Base-by-base conservation (phyloP, 352 stramenopile genomes). In the Phytopythium mirpurense region DNA sequence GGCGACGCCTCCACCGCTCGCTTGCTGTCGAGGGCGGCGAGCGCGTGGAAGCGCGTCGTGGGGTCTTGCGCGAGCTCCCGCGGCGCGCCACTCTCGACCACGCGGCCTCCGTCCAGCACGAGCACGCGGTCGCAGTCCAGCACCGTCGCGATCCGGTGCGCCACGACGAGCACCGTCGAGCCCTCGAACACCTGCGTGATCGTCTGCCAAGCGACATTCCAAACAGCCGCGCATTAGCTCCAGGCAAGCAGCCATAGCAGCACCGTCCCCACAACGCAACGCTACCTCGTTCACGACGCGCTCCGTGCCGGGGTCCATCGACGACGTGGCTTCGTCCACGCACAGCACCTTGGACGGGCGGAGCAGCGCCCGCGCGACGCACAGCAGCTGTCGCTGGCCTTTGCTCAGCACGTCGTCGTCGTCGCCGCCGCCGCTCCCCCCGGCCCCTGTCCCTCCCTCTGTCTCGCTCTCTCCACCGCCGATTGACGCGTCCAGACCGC, bases 91-190 rank as follows among this genome's bases (percentile, higher is more conserved):
- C 36, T 68, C 58, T 93, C 84, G 11, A 67, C 72, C 7, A 93
- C 52, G 0, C 45, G 44, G 0, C 84, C 82, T 19, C 74, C 54
- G 14, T 89, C 80, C 12, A 95, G 66, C 5, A 95, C 38, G 4
- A 93, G 46, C 2, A 95, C 80, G 19, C 76, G 76, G 56, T 99
- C 93, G 59, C 89, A 98, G 41, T 97, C 75, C 64, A 98, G 85
- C 55, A 99, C 98, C 1, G 94, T 99, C 52, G 97, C 81, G 3
- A 99, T 73, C 15, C 97, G 80, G 71, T 99, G 97, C 15, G 97
- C 96, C 36, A 99, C 98, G 0, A 96, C 98, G 9, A 99, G 62
- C 14, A 98, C 83, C 5, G 97, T 99, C 2, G 90, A 92, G 12
- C 81, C 71, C 8, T 65, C 62, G 69, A 99, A 99, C 42, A 97